These are phyloP conservation scores for Penicillium fuscoglaucum DNA, from an alignment of 2,329 filamentous ascomycete genomes.

Conservation along the genomic window DNA sequence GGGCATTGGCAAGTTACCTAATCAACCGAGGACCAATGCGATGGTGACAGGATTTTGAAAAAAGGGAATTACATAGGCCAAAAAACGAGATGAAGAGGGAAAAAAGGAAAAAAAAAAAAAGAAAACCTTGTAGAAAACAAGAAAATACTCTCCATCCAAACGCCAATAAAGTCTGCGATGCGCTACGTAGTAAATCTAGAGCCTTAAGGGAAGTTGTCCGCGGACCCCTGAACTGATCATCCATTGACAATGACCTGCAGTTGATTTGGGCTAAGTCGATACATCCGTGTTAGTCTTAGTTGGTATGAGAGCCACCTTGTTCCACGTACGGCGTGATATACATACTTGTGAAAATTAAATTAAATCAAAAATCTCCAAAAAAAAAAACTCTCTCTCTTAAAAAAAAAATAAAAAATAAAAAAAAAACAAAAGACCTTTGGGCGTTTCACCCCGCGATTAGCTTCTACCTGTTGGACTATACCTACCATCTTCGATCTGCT, in stretches of 20 bases:
- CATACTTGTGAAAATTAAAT: conserved; percentile 11
- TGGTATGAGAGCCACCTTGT: conserved; percentile 28
- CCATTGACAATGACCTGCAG: conserved; percentile 24
- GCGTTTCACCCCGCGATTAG: conserved; percentile 42
- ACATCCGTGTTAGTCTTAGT: conserved; percentile 29
- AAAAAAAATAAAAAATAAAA: conserved; percentile 15
- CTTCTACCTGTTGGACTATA: conserved; percentile 30
- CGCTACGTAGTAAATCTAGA: not conserved
- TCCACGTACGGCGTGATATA: conserved; percentile 27
- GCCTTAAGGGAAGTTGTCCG: conserved; percentile 18
- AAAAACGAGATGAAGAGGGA: not conserved
- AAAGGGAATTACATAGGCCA: not conserved
- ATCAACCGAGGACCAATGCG: conserved; percentile 3
- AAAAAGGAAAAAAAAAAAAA: not conserved
- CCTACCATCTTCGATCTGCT: conserved; percentile 24
- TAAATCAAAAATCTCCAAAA: conserved; percentile 7
- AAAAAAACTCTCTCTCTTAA: not conserved
- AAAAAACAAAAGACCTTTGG: conserved; percentile 26
- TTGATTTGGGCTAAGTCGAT: conserved; percentile 27
- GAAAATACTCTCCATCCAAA: not conserved
- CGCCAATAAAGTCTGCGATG: not conserved
- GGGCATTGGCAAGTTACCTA: conserved; percentile 19
- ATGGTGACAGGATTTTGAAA: not conserved
- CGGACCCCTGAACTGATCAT: conserved; percentile 25
- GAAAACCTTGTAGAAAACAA: not conserved